A percentile compares a stretch with the other conserved stretches of the same genome.
Evolutionary conservation across 2,329 filamentous ascomycete genomes (phyloP).

Genomic region (Trichothecium sympodiale): DNA sequence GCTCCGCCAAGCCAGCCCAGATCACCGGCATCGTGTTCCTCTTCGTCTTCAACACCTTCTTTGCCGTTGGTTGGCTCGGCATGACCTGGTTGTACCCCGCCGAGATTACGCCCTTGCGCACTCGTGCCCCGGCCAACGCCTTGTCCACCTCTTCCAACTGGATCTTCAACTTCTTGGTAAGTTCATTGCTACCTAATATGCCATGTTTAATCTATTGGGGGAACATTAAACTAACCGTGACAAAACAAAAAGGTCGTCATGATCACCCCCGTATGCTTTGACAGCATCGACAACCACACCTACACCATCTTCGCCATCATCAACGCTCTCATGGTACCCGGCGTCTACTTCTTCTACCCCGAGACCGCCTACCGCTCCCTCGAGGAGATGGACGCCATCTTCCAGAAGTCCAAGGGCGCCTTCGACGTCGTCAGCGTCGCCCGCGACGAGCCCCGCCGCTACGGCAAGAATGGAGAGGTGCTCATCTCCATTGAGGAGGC

Average conservation of each 20-base stretch:
- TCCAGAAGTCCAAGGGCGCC: constrained; percentile 41
- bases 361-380: constrained; percentile 53
- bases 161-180: constrained; percentile 50
- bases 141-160: constrained; percentile 43
- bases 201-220: too few relatives aligned
- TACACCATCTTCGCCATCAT: constrained; percentile 58
- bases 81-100: constrained; percentile 54
- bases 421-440: constrained; percentile 25
- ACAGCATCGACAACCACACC: constrained; percentile 46
- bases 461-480: constrained; percentile 48
- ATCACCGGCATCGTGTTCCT: constrained; percentile 54
- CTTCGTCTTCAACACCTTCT: constrained; percentile 50
- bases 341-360: constrained; percentile 51
- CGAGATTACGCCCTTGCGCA: constrained; percentile 57
- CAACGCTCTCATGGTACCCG: constrained; percentile 48
- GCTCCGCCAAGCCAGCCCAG: constrained; percentile 36
- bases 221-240: too few relatives aligned
- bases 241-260: constrained; percentile 35
- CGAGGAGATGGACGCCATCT: constrained; percentile 57
- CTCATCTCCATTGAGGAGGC: constrained; percentile 34
- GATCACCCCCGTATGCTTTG: constrained; percentile 48
- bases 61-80: constrained; percentile 47
- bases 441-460: constrained; percentile 38
- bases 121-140: constrained; percentile 51
- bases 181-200: too few relatives aligned